Evolutionary conservation across 2,329 filamentous ascomycete genomes (phyloP), one percentile per base, ranked within the genome.

Genomic region (Sporothrix inflata): DNA sequence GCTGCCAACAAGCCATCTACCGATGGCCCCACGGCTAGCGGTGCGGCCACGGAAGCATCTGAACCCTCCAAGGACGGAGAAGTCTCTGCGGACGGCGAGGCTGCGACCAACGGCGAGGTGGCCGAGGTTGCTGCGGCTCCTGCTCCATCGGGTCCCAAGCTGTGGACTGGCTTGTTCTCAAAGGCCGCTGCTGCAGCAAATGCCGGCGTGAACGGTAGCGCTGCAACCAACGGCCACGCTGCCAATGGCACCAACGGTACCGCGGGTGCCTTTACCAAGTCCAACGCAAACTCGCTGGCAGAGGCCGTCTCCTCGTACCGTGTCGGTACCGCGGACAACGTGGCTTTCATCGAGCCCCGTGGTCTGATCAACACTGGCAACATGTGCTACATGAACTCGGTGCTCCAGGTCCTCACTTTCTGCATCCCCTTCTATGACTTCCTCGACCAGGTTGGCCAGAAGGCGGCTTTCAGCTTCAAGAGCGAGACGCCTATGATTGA

Each of bases 381-480:
- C 80, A 97, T 98, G 93, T 99, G 96, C 83, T 99, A 99, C 83
- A 98, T 99, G 96, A 99, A 98, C 85, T 98, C 96, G 75, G 95
- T 97, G 81, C 87, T 99, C 76, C 96, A 99, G 91, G 92, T 97
- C 79, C 88, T 99, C 78, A 88, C 98, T 76, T 98, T 94, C 80
- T 98, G 94, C 82, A 87, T 91, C 77, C 96, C 96, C 6, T 99
- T 99, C 80, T 98, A 97, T 82, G 90, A 94, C 78, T 98, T 99
- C 79, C 83, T 99, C 75, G 92, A 97, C 79, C 91, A 94, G 80
- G 88, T 97, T 73, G 90, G 93, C 80, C 93, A 93, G 80, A 91
- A 91, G 77, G 93, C 93, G 70, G 90, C 90, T 40, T 90, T 98
- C 82, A 97, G 92, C 79, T 97, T 99, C 85, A 97, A 98, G 82